Evolutionary conservation across 2,329 filamentous ascomycete species (phyloP).

Genomic region (Knufia petricola): DNA sequence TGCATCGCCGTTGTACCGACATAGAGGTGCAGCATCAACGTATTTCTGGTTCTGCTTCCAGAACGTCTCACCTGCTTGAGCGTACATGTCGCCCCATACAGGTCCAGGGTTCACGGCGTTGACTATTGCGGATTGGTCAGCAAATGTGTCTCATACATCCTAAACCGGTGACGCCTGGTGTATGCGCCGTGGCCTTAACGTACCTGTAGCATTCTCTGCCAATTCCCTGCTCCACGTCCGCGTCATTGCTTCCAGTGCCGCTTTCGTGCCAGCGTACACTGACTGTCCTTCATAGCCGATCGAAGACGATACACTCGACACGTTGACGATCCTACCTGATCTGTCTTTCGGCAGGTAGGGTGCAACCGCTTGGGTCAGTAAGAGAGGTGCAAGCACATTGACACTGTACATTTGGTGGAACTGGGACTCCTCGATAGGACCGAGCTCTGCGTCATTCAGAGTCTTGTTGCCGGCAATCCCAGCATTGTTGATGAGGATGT

Average conservation of each 20-base stretch:
- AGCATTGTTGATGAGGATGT: constrained; percentile 52
- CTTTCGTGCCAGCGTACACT: constrained; percentile 54
- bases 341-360: constrained; percentile 49
- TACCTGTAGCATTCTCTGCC: constrained; percentile 40
- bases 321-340: constrained; percentile 49
- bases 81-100: constrained; percentile 46
- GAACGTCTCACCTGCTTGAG: constrained; percentile 46
- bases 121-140: constrained; percentile 26
- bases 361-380: constrained; percentile 46
- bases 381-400: constrained; percentile 49
- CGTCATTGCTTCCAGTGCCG: constrained; percentile 54
- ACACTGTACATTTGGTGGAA: constrained; percentile 48
- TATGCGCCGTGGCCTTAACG: too few species aligned
- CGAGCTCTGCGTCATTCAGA: constrained; percentile 48
- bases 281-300: constrained; percentile 46
- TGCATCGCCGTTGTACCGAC: constrained; percentile 48
- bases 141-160: too few species aligned
- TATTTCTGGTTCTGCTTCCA: constrained; percentile 50
- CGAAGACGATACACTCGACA: constrained; percentile 45
- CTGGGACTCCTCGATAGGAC: constrained; percentile 37
- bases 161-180: too few species aligned
- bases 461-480: constrained; percentile 41
- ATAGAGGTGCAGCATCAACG: constrained; percentile 56
- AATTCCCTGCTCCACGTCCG: constrained; percentile 52
- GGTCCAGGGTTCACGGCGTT: constrained; percentile 54